These are phyloP conservation scores for Xylariaceae sp. DNA, from an alignment of 2,329 filamentous ascomycete genomes.

Conservation along the genomic window DNA sequence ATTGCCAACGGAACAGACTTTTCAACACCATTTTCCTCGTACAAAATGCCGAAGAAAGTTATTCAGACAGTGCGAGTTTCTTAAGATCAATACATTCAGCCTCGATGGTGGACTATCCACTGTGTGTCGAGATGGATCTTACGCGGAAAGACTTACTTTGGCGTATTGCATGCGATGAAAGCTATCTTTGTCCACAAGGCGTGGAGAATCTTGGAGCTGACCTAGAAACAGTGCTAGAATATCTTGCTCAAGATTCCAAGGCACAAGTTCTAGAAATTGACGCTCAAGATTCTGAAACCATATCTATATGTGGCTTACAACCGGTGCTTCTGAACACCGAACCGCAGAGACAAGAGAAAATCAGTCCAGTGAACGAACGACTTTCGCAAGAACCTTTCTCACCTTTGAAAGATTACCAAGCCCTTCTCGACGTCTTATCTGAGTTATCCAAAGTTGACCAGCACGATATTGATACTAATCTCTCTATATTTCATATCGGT, in stretches of 20 bases:
- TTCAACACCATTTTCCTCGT: conserved; percentile 65
- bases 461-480: conserved; percentile 61
- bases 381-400: background rate
- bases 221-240: conserved; percentile 64
- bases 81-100: conserved; percentile 67
- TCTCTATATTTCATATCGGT: conserved; percentile 81
- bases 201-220: conserved; percentile 58
- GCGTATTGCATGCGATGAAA: conserved; percentile 72
- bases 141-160: conserved; percentile 63
- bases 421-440: conserved; percentile 55
- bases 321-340: conserved; percentile 42
- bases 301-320: conserved; percentile 71
- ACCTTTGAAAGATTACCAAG: background rate
- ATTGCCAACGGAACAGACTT: conserved; percentile 40
- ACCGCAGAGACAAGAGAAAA: background rate
- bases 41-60: conserved; percentile 46
- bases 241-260: conserved; percentile 57
- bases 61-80: conserved; percentile 42
- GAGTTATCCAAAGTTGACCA: conserved; percentile 66
- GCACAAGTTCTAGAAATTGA: conserved; percentile 61
- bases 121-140: conserved; percentile 82
- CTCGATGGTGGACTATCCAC: conserved; percentile 78
- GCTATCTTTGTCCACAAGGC: conserved; percentile 54
- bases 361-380: background rate
- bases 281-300: conserved; percentile 43